Base-by-base conservation (phyloP, 805 yeast genomes). In the Nakazawaea anatomiae region DNA sequence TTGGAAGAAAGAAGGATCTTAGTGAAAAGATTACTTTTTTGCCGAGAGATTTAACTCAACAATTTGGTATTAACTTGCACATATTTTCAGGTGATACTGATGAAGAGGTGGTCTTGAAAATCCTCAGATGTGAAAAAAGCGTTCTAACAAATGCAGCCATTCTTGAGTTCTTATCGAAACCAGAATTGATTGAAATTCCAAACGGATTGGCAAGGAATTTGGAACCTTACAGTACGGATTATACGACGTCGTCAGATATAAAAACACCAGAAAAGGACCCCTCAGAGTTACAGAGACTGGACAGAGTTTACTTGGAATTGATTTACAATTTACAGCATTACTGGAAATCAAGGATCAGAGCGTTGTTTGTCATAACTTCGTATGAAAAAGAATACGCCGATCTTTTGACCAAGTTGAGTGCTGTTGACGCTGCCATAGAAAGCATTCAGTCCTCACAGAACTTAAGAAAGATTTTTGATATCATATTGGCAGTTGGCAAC, bases 41-140 rank as follows among this genome's bases (percentile, higher is more conserved):
- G 56, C 74, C 91, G 0, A 72, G 90, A 54, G 94, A 87, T 55
- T 60, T 84, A 18, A 83, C 88, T 1, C 94, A 87, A 59, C 91
- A 86, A 60, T 85, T 87, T 66, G 89, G 89, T 40, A 87, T 87
- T 58, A 87, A 87, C 60, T 70, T 87, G 50, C 91, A 87, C 59
- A 72, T 78, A 60, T 86, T 79, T 62, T 76, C 81, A 18, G 65
- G 66, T 32, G 60, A 76, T 35, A 60, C 76, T 3, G 89, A 78
- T 42, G 79, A 73, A 29, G 82, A 80, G 41, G 70, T 87, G 52
- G 72, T 84, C 2, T 48, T 56, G 4, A 77, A 76, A 59, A 79
- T 86, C 2, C 70, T 87, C 52, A 61, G 69, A 35, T 87, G 95
- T 69, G 89, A 84, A 53, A 65, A 68, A 31, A 75, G 74, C 8